Evolutionary conservation across 495 filamentous ascomycete species (phyloP).

Genomic region (Lentithecium fluviatile): DNA sequence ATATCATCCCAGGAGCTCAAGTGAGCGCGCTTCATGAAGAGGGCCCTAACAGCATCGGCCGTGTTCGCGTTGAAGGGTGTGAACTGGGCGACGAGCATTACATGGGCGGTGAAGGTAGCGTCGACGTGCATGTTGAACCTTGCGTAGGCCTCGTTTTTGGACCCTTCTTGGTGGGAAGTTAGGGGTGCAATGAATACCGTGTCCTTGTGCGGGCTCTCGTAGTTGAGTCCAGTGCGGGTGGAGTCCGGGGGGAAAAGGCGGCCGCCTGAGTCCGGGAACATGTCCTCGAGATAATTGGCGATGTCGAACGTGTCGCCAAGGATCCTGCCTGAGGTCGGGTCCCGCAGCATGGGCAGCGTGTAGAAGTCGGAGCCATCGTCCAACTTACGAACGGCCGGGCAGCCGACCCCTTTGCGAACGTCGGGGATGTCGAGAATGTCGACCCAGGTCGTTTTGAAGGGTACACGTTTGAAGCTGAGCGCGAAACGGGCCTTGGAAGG

Average conservation of each 20-base stretch:
- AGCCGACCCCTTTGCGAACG: constrained; percentile 48
- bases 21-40: constrained; percentile 50
- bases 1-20: constrained; percentile 52
- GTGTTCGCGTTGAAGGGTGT: constrained; percentile 51
- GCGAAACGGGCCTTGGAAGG: constrained; percentile 61
- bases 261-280: constrained; percentile 45
- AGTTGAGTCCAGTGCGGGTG: constrained; percentile 12
- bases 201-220: constrained; percentile 30
- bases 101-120: constrained; percentile 49
- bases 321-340: constrained; percentile 44
- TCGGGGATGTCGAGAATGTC: constrained; percentile 50
- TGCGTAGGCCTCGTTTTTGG: constrained; percentile 37
- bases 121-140: constrained; percentile 54
- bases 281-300: constrained; percentile 55
- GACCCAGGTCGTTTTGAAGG: constrained; percentile 57
- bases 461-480: constrained; percentile 58
- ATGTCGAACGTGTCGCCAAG: constrained; percentile 67
- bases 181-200: constrained; percentile 29
- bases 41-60: constrained; percentile 46
- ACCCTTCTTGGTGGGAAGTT: constrained; percentile 19
- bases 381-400: constrained; percentile 53
- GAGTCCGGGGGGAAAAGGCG: constrained; percentile 44
- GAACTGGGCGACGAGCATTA: constrained; percentile 37
- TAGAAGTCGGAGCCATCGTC: constrained; percentile 57
- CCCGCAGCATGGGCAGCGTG: constrained; percentile 60